Conservation (phyloP, 768 basidiomycete species). For the Trametes cinnabarina region DNA sequence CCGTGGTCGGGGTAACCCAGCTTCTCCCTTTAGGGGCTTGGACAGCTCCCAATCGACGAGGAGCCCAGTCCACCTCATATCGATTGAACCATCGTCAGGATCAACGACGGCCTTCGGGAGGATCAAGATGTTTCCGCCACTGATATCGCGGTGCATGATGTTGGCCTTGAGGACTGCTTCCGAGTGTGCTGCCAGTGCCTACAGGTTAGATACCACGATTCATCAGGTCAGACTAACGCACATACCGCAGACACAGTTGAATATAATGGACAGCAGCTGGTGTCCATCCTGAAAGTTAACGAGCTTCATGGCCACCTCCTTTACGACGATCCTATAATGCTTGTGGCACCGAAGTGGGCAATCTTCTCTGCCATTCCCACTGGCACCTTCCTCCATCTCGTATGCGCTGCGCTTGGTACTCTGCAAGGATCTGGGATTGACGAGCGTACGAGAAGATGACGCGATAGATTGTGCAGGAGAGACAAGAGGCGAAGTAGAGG, state of each 20-base stretch:
- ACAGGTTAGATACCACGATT: not conserved
- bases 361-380: not conserved
- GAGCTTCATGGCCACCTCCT: conserved; percentile 1
- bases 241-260: not conserved
- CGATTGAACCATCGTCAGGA: not conserved
- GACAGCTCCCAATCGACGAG: not conserved
- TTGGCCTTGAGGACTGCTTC: not conserved
- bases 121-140: conserved; percentile 6
- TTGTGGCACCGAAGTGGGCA: not conserved
- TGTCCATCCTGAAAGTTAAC: not conserved
- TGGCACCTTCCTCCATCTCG: no score
- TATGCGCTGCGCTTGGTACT: no score
- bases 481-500: not conserved
- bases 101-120: not conserved
- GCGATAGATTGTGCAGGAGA: not conserved
- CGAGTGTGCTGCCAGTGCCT: not conserved
- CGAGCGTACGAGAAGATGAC: no score
- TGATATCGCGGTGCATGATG: conserved; percentile 12
- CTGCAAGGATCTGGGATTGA: no score
- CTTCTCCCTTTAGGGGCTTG: not conserved
- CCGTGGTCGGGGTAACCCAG: not conserved
- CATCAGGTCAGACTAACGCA: not conserved
- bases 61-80: no score
- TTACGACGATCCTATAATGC: conserved; percentile 6
- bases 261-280: not conserved